phyloP scores from a whole-genome alignment of 306 rosid species.

The Gastrolobium bilobum region DNA sequence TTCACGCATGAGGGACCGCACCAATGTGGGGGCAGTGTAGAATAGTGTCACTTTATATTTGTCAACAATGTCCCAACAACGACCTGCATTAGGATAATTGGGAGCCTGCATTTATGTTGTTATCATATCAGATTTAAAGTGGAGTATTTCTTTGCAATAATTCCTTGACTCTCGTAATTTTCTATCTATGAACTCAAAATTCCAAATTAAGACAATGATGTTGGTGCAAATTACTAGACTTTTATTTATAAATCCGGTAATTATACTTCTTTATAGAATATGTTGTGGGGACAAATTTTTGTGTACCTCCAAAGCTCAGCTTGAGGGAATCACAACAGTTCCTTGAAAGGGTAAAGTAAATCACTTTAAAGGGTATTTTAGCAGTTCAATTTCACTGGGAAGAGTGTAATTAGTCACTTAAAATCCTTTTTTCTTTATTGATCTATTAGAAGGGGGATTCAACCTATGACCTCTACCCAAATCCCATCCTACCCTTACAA shows the following conservation, averaged over 20 bases:
- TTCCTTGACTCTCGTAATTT: conserved; percentile 20
- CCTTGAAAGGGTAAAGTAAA: conserved; percentile 22
- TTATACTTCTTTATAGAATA: conserved; percentile 17
- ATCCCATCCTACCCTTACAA: neutral
- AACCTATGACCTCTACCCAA: neutral
- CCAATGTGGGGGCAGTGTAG: conserved; percentile 98
- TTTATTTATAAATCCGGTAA: conserved; percentile 24
- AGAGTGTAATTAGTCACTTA: neutral
- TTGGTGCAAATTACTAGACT: conserved; percentile 6
- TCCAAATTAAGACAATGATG: conserved; percentile 26
- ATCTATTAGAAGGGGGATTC: conserved; percentile 2
- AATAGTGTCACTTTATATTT: conserved; percentile 90
- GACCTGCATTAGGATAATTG: conserved; percentile 93
- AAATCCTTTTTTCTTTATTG: neutral
- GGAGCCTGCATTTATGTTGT: conserved; percentile 77
- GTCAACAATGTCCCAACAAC: conserved; percentile 98
- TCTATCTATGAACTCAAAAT: conserved; percentile 33
- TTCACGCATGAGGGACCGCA: conserved; percentile 98
- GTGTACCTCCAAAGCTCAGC: conserved; percentile 24
- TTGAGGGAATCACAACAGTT: conserved; percentile 33
- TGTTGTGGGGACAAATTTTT: conserved; percentile 23
- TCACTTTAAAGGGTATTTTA: conserved; percentile 13
- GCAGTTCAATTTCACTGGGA: conserved; percentile 28
- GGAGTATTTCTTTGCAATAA: conserved; percentile 34
- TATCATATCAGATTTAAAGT: conserved; percentile 34